Percentiles rank a stretch among this genome's conserved stretches.
Evolutionary conservation across 768 basidiomycete species (phyloP).

Genomic region (Mycena galopus): DNA sequence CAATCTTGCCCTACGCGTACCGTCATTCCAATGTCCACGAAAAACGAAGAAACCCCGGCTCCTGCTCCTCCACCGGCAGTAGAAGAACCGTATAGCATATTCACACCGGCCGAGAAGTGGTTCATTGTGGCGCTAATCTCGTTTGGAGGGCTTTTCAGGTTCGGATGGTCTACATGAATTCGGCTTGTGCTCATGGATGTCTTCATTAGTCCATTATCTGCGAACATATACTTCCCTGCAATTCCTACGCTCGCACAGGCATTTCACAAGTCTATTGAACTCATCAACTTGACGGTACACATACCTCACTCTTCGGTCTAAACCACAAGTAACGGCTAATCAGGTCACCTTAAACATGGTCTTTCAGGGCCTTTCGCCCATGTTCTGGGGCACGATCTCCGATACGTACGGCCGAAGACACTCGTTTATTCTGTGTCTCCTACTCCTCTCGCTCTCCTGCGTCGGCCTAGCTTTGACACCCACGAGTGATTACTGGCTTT

Average conservation of each 20-base stretch:
- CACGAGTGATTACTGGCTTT: slow-evolving; percentile 77
- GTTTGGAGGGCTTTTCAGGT: slow-evolving; percentile 76
- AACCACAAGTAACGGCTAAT: too few species aligned
- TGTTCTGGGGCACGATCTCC: slow-evolving; percentile 79
- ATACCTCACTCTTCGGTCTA: too few species aligned
- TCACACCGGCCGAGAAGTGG: too few species aligned
- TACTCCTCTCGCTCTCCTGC: slow-evolving; percentile 75
- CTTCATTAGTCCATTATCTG: slow-evolving; percentile 69
- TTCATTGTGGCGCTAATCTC: slow-evolving; percentile 69
- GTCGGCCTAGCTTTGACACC: slow-evolving; percentile 67
- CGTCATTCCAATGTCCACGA: too few species aligned
- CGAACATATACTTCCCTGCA: slow-evolving; percentile 85
- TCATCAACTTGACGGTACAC: slow-evolving; percentile 81
- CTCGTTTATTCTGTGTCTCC: slow-evolving; percentile 71
- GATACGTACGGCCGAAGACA: slow-evolving; percentile 76
- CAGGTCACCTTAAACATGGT: slow-evolving; percentile 80
- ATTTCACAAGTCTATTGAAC: slow-evolving; percentile 77
- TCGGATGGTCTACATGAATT: too few species aligned
- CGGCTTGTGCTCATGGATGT: background rate
- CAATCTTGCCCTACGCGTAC: too few species aligned
- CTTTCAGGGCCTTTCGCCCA: slow-evolving; percentile 73
- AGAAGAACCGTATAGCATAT: too few species aligned
- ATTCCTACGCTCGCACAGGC: slow-evolving; percentile 76
- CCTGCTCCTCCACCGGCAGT: too few species aligned
- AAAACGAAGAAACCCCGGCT: too few species aligned